These are phyloP conservation scores for Cubamyces lactineus DNA, from an alignment of 768 basidiomycete genomes.

Conservation along the genomic window DNA sequence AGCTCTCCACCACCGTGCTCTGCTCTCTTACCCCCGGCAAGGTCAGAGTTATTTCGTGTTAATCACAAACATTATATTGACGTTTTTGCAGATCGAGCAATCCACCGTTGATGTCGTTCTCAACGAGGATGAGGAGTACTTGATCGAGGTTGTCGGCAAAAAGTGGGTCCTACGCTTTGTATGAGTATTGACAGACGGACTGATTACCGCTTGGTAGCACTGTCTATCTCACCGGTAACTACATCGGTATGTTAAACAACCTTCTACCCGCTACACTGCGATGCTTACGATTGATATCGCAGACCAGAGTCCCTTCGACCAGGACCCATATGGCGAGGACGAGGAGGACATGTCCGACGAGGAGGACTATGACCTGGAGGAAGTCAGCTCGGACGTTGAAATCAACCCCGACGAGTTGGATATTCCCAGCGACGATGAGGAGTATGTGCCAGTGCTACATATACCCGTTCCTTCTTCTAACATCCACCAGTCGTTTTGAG, in stretches of 20 bases:
- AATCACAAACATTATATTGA: background rate
- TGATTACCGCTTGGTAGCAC: constrained; percentile 44
- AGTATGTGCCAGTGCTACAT: constrained; percentile 16
- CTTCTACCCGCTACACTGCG: background rate
- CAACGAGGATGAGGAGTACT: constrained; percentile 63
- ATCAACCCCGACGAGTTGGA: constrained; percentile 62
- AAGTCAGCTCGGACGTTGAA: constrained; percentile 85
- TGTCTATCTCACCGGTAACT: constrained; percentile 83
- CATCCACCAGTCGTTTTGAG: constrained; percentile 65
- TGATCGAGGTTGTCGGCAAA: constrained; percentile 76
- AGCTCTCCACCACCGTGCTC: constrained; percentile 57
- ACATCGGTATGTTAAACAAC: constrained; percentile 58
- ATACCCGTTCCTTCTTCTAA: background rate
- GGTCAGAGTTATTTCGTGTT: constrained; percentile 42
- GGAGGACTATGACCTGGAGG: constrained; percentile 66
- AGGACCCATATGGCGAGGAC: constrained; percentile 52
- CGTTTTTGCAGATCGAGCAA: constrained; percentile 69
- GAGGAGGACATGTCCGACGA: constrained; percentile 49
- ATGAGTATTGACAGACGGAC: background rate
- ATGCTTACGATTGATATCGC: background rate
- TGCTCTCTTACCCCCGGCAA: constrained; percentile 83
- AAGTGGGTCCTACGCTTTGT: constrained; percentile 54
- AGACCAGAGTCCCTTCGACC: constrained; percentile 59
- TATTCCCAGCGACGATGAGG: constrained; percentile 50
- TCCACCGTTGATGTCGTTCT: constrained; percentile 70